A percentile compares a stretch with the other conserved stretches of the same genome.
Conservation (phyloP, 352 stramenopile genomes). For the Globisporangium nodosum region DNA sequence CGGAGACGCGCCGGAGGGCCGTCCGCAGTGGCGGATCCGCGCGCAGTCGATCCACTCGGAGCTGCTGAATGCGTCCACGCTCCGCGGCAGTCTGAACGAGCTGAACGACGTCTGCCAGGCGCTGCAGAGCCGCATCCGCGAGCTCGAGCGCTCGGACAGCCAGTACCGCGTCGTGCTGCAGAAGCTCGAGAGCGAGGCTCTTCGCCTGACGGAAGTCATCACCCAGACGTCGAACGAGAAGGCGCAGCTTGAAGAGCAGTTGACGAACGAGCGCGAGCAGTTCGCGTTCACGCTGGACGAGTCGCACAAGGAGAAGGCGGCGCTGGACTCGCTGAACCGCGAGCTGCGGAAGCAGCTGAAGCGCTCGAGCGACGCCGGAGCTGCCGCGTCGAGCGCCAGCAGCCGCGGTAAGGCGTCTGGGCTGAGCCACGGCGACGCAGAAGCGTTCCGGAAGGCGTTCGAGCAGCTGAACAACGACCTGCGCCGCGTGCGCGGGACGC, state of each 20-base stretch:
- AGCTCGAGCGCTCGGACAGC: slow-evolving; percentile 69
- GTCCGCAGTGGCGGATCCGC: slow-evolving; percentile 68
- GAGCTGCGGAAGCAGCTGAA: slow-evolving; percentile 80
- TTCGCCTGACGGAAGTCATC: slow-evolving; percentile 45
- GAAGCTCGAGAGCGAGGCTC: slow-evolving; percentile 70
- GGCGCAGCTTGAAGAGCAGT: slow-evolving; percentile 42
- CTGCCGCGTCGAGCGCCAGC: slow-evolving; percentile 14
- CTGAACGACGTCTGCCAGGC: slow-evolving; percentile 60
- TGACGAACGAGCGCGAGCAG: slow-evolving; percentile 66
- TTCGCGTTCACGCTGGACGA: slow-evolving; percentile 70
- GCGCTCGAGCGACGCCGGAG: slow-evolving; percentile 42
- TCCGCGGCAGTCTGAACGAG: slow-evolving; percentile 57
- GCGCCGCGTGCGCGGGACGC: slow-evolving; percentile 34
- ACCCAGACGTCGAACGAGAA: slow-evolving; percentile 32
- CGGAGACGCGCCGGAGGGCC: slow-evolving; percentile 19
- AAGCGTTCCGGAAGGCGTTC: slow-evolving; percentile 59
- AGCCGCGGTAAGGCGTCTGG: slow-evolving; percentile 20
- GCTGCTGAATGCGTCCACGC: slow-evolving; percentile 48
- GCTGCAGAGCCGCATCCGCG: slow-evolving; percentile 60
- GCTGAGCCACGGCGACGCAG: slow-evolving; percentile 35
- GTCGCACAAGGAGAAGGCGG: slow-evolving; percentile 77
- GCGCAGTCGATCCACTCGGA: slow-evolving; percentile 68
- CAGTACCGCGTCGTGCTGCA: slow-evolving; percentile 74
- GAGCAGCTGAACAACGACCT: slow-evolving; percentile 49
- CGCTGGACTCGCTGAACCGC: slow-evolving; percentile 60